These are phyloP conservation scores for Fusarium citri DNA, from an alignment of 2,329 filamentous ascomycete genomes.

Conservation along the genomic window DNA sequence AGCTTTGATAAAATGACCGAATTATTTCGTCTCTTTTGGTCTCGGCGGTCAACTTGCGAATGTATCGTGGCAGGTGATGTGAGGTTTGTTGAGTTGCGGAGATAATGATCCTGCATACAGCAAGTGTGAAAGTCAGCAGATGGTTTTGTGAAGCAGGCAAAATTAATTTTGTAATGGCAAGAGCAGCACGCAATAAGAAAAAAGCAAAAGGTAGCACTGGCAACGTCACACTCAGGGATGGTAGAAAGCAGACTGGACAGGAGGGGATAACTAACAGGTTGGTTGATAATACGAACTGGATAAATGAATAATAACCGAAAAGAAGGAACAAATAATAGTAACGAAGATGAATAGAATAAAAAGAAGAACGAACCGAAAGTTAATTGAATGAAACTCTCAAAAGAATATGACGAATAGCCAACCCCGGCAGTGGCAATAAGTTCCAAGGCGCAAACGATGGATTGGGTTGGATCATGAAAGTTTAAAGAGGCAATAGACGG, in stretches of 20 bases:
- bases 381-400: conserved; percentile 14
- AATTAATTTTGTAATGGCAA: conserved; percentile 7
- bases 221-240: conserved; percentile 32
- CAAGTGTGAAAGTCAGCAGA: conserved; percentile 20
- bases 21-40: not conserved
- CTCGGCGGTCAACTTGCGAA: not conserved
- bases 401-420: conserved; percentile 33
- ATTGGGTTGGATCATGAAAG: conserved; percentile 18
- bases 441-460: conserved; percentile 37
- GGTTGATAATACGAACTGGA: conserved; percentile 3
- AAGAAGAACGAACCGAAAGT: conserved; percentile 14
- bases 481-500: conserved; percentile 25
- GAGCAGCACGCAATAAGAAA: conserved; percentile 14
- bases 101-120: conserved; percentile 16
- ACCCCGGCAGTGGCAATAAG: conserved; percentile 34
- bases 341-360: conserved; percentile 5
- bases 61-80: conserved; percentile 14
- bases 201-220: conserved; percentile 12
- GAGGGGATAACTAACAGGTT: conserved; percentile 19
- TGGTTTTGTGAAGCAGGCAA: conserved; percentile 7
- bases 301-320: not conserved
- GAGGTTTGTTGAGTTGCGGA: conserved; percentile 10
- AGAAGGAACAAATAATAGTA: conserved; percentile 3
- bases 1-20: not conserved
- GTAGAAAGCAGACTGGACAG: conserved; percentile 3